These are phyloP conservation scores for Gracilariopsis chorda DNA, from an alignment of 23 red algal species.

Conservation along the genomic window DNA sequence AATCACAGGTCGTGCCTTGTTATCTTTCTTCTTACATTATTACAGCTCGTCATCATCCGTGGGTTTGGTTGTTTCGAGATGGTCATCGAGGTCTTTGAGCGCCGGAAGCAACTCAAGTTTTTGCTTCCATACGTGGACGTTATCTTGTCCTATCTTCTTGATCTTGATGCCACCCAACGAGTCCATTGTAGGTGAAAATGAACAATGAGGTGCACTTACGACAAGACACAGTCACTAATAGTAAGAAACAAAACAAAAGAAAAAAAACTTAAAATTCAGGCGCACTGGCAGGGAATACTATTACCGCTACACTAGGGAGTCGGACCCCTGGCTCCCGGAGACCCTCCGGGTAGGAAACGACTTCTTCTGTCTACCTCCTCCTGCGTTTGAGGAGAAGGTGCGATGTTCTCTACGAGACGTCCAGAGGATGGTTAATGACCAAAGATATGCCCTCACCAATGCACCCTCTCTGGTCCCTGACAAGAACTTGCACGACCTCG, in stretches of 20 bases:
- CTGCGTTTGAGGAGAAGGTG: not conserved
- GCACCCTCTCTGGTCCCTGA: not conserved
- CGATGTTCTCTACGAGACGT: not conserved
- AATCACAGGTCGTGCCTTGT: too few relatives aligned
- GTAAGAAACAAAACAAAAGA: not conserved
- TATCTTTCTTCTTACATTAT: too few relatives aligned
- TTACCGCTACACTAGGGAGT: not conserved
- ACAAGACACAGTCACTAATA: too few relatives aligned
- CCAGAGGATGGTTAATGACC: slow-evolving; percentile 23
- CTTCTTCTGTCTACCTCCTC: slow-evolving; percentile 23
- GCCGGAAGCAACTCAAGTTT: too few relatives aligned
- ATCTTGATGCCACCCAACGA: too few relatives aligned
- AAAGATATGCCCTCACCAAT: not conserved
- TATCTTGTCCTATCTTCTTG: too few relatives aligned
- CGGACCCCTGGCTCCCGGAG: slow-evolving; percentile 15
- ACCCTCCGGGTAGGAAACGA: slow-evolving; percentile 2
- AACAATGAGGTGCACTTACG: too few relatives aligned
- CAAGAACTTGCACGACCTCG: not conserved
- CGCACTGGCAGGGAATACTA: not conserved
- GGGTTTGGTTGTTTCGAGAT: too few relatives aligned
- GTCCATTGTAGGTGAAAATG: too few relatives aligned
- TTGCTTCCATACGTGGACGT: too few relatives aligned
- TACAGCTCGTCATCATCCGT: too few relatives aligned
- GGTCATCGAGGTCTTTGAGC: too few relatives aligned
- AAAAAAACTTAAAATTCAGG: not conserved